A percentile compares a stretch with the other conserved stretches of the same genome.
These are phyloP conservation scores for Pseudogymnoascus sp. DNA, from an alignment of 2,329 filamentous ascomycete genomes.

Conservation along the genomic window DNA sequence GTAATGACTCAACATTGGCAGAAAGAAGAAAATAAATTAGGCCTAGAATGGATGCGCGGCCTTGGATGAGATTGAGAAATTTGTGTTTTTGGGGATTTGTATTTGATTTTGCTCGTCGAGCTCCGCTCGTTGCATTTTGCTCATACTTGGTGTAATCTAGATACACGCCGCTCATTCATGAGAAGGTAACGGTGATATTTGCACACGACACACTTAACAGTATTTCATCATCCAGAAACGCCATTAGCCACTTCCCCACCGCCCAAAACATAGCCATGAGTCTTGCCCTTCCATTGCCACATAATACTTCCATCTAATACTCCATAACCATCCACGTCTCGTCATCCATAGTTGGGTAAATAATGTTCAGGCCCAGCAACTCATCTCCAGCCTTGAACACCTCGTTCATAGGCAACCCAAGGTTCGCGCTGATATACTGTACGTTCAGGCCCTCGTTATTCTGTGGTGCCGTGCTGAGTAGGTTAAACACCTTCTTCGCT, in stretches of 20 bases:
- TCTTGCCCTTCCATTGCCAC: neutral
- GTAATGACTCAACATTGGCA: neutral
- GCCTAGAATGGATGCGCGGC: neutral
- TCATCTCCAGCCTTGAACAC: constrained; percentile 76
- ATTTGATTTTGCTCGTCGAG: constrained; percentile 4
- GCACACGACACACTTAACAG: constrained; percentile 9
- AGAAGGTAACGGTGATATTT: constrained; percentile 13
- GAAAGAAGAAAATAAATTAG: neutral
- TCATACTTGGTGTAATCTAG: constrained; percentile 10
- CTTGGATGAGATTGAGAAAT: constrained; percentile 41
- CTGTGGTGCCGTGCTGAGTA: constrained; percentile 59
- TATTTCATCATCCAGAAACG: neutral
- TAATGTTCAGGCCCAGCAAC: constrained; percentile 62
- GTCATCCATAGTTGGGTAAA: constrained; percentile 90
- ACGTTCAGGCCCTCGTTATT: constrained; percentile 79
- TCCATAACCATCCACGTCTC: constrained; percentile 85
- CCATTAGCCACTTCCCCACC: constrained; percentile 8
- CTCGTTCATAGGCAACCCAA: constrained; percentile 60
- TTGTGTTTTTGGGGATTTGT: constrained; percentile 22
- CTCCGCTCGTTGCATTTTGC: neutral
- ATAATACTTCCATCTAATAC: constrained; percentile 33
- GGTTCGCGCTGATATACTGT: constrained; percentile 62
- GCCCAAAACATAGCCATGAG: neutral
- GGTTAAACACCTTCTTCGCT: constrained; percentile 65
- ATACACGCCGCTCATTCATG: constrained; percentile 19